Conservation (phyloP, 768 basidiomycete genomes). For the Infundibulicybe gibba region DNA sequence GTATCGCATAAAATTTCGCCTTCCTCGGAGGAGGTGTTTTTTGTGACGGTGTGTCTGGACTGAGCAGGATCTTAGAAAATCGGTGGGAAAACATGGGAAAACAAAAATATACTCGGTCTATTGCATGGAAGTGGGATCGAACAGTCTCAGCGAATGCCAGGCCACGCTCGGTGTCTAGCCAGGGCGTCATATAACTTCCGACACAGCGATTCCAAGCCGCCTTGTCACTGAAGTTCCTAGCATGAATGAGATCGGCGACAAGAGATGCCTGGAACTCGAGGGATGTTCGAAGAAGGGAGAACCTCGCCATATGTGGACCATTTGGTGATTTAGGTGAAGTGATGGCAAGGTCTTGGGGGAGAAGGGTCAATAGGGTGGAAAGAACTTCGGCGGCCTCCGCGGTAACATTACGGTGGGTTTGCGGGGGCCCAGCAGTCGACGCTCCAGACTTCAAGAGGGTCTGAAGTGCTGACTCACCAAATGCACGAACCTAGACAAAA, state of each 20-base stretch:
- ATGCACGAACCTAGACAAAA: slow-evolving; percentile 75
- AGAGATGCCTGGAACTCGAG: slow-evolving; percentile 73
- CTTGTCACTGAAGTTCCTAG: slow-evolving; percentile 50
- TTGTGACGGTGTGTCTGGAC: slow-evolving; percentile 53
- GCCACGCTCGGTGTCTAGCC: slow-evolving; percentile 53
- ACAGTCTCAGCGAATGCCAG: slow-evolving; percentile 57
- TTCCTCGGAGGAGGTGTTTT: slow-evolving; percentile 52
- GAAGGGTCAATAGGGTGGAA: slow-evolving; percentile 51
- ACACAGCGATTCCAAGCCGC: slow-evolving; percentile 68
- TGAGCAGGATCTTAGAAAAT: slow-evolving; percentile 18
- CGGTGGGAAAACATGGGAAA: not conserved
- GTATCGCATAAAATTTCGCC: slow-evolving; percentile 90
- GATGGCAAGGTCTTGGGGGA: slow-evolving; percentile 47
- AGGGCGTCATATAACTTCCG: slow-evolving; percentile 67
- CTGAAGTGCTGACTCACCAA: slow-evolving; percentile 77
- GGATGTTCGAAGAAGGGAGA: slow-evolving; percentile 52
- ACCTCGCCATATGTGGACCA: slow-evolving; percentile 50
- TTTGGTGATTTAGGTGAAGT: slow-evolving; percentile 41
- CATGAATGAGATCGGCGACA: slow-evolving; percentile 72
- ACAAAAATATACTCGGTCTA: slow-evolving; percentile 55
- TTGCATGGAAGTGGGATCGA: slow-evolving; percentile 69
- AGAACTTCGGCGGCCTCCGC: slow-evolving; percentile 57
- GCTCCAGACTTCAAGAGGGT: slow-evolving; percentile 85
- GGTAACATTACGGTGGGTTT: slow-evolving; percentile 66
- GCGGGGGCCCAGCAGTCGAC: slow-evolving; percentile 65